phyloP scores from a whole-genome alignment of 805 yeast genomes.

The Zygosaccharomyces bisporus region DNA sequence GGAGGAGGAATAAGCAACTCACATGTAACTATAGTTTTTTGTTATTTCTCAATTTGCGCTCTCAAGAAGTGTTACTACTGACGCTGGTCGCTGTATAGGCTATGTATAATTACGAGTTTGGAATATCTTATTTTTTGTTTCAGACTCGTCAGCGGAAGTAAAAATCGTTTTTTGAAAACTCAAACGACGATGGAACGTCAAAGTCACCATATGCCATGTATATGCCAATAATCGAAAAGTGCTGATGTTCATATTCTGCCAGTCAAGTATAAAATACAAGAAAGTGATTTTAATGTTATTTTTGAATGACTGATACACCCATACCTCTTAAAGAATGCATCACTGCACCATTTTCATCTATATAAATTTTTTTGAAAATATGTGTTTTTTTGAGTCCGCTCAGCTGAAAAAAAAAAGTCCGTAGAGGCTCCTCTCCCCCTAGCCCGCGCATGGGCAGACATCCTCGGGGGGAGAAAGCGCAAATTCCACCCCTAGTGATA shows the following conservation, averaged over 20 bases:
- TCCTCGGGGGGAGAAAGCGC: no score
- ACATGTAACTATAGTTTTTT: slow-evolving; percentile 7
- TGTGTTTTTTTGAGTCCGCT: not conserved
- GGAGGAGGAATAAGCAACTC: slow-evolving; percentile 61
- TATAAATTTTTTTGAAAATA: no score
- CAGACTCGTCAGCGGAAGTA: slow-evolving; percentile 6
- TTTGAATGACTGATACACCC: slow-evolving; percentile 7
- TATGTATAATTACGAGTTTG: slow-evolving; percentile 12
- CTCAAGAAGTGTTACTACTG: slow-evolving; percentile 1
- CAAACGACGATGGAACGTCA: no score
- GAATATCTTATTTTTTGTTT: slow-evolving; percentile 3
- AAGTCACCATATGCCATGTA: no score
- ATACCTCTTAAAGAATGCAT: no score
- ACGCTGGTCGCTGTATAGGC: slow-evolving; percentile 14
- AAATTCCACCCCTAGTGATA: no score
- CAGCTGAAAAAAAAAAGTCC: not conserved
- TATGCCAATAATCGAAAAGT: no score
- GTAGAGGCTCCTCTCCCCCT: no score
- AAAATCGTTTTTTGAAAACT: slow-evolving; percentile 1
- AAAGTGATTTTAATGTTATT: not conserved
- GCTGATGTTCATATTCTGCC: not conserved
- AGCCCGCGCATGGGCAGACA: no score
- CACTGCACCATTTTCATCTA: no score
- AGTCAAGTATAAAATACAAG: not conserved
- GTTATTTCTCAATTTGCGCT: not conserved